A percentile compares a stretch with the other conserved stretches of the same genome.
These are phyloP conservation scores for Phytophthora sojae DNA, from an alignment of 352 stramenopile species.

Conservation along the genomic window DNA sequence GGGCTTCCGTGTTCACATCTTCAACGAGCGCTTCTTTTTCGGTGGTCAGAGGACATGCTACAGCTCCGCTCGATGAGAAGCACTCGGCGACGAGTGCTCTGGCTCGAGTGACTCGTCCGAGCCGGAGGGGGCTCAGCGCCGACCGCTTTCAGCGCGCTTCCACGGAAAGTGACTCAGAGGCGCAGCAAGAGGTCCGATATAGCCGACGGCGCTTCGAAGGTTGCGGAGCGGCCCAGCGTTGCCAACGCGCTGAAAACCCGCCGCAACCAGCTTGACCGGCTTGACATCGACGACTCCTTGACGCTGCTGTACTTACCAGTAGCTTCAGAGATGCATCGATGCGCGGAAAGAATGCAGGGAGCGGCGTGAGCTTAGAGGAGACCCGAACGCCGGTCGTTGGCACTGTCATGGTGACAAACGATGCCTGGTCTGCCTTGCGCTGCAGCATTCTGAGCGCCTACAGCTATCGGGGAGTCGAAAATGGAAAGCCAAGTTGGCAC, in stretches of 20 bases:
- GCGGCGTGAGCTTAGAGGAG: background rate
- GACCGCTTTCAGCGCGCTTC: too few relatives aligned
- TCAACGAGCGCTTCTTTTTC: slow-evolving; percentile 12
- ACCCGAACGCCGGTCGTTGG: background rate
- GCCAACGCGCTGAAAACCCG: background rate
- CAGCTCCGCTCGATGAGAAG: too few relatives aligned
- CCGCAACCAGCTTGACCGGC: background rate
- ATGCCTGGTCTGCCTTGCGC: background rate
- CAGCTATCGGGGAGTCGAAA: background rate
- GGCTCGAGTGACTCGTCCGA: too few relatives aligned
- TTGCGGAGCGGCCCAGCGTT: background rate
- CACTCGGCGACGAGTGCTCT: too few relatives aligned
- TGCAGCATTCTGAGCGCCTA: background rate
- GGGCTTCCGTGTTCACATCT: slow-evolving; percentile 12
- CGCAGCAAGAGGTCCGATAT: too few relatives aligned
- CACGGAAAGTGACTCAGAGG: too few relatives aligned
- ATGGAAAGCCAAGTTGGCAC: background rate
- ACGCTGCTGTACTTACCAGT: background rate
- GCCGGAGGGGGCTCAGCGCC: too few relatives aligned
- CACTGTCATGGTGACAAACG: background rate
- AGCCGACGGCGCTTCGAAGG: background rate
- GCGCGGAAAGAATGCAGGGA: background rate
- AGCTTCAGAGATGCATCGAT: background rate
- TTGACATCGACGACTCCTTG: background rate
- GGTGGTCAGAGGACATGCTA: background rate